Evolutionary conservation across 306 rosid genomes (phyloP).

Genomic region (Cucurbita ficifolia): DNA sequence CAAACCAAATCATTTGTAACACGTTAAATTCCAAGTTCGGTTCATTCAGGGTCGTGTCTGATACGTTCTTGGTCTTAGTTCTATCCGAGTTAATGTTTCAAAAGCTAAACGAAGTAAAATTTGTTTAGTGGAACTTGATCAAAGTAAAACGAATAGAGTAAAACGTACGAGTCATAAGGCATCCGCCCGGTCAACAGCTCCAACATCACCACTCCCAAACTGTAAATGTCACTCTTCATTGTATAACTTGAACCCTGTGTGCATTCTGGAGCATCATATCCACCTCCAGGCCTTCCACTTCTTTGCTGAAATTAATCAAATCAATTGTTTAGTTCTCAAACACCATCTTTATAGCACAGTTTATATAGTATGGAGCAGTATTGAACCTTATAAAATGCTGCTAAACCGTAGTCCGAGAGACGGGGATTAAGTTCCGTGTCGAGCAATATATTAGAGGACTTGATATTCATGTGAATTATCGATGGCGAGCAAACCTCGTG

Average conservation of each 20-base stretch:
- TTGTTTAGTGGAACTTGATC: too few relatives aligned
- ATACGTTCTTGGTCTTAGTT: too few relatives aligned
- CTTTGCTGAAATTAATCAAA: slow-evolving; percentile 27
- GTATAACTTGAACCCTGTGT: slow-evolving; percentile 37
- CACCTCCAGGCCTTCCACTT: slow-evolving; percentile 53
- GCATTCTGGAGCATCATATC: slow-evolving; percentile 93
- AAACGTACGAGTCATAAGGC: slow-evolving; percentile 61
- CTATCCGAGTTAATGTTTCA: too few relatives aligned
- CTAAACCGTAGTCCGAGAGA: slow-evolving; percentile 76
- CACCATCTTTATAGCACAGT: too few relatives aligned
- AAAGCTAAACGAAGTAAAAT: too few relatives aligned
- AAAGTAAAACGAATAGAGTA: not conserved
- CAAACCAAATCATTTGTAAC: too few relatives aligned
- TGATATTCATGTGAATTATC: slow-evolving; percentile 64
- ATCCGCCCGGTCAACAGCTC: slow-evolving; percentile 74
- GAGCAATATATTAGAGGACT: slow-evolving; percentile 72
- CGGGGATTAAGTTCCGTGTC: slow-evolving; percentile 66
- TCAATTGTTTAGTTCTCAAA: not conserved
- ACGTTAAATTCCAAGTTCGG: too few relatives aligned
- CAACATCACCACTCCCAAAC: slow-evolving; percentile 85
- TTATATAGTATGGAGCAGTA: not conserved
- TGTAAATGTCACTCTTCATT: slow-evolving; percentile 63
- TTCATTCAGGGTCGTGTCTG: too few relatives aligned
- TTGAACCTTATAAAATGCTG: slow-evolving; percentile 55
- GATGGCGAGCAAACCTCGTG: slow-evolving; percentile 71